phyloP scores from a whole-genome alignment of 164 flowering plant genomes.

The Piper longum region DNA sequence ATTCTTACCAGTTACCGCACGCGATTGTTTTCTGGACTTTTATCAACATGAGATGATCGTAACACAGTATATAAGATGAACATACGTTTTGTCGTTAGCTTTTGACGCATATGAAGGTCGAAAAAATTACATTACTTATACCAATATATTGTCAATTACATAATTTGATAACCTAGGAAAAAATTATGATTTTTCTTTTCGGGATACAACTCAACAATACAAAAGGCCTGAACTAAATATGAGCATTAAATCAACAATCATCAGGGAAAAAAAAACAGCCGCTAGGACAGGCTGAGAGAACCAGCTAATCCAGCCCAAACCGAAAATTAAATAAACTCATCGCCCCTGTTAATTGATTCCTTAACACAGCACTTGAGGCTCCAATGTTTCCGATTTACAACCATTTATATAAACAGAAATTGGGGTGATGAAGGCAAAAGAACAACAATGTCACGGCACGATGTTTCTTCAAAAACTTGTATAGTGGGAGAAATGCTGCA shows the following conservation, averaged over 20 bases:
- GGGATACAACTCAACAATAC: not conserved
- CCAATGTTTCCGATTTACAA: conserved; percentile 19
- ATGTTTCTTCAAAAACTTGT: conserved; percentile 23
- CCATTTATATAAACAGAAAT: conserved; percentile 13
- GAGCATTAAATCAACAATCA: not conserved
- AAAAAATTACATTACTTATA: no score
- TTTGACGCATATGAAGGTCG: no score
- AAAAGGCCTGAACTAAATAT: not conserved
- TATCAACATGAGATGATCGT: no score
- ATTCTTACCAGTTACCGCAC: no score
- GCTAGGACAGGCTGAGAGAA: not conserved
- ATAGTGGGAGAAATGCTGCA: conserved; percentile 50
- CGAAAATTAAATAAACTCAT: not conserved
- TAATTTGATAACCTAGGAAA: not conserved
- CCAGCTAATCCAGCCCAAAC: conserved; percentile 1
- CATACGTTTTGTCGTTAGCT: no score
- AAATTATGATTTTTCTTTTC: not conserved
- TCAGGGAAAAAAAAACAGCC: not conserved
- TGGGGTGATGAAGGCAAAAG: conserved; percentile 25
- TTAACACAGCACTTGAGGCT: conserved; percentile 8
- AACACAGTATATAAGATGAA: no score
- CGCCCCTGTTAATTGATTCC: conserved; percentile 18
- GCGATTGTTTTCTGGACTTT: no score
- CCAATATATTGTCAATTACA: not conserved
- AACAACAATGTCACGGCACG: conserved; percentile 15